Percentiles rank a stretch among this genome's conserved stretches.
These are phyloP conservation scores for Monosporozyma solicola DNA, from an alignment of 805 yeast species.

Conservation along the genomic window DNA sequence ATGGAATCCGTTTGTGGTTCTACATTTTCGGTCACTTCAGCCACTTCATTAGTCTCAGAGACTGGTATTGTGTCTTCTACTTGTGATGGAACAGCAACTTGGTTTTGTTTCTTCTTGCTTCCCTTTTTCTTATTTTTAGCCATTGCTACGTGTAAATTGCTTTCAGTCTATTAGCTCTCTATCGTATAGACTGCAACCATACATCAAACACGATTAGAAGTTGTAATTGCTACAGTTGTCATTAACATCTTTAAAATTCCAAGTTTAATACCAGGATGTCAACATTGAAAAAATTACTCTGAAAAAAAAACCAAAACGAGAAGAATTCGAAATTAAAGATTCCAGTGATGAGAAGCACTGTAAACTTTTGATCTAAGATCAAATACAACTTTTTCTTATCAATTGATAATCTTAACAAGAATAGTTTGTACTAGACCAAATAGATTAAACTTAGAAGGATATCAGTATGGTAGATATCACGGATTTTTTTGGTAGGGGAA, in stretches of 20 bases:
- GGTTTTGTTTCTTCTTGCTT: background rate
- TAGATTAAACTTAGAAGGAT: background rate
- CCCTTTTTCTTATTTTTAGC: slow-evolving; percentile 17
- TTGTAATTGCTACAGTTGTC: background rate
- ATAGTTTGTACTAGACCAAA: background rate
- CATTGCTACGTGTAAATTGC: slow-evolving; percentile 5
- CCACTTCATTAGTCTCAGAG: background rate
- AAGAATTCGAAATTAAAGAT: background rate
- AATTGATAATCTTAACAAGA: background rate
- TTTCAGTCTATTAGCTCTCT: background rate
- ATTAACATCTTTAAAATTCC: background rate
- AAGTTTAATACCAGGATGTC: background rate
- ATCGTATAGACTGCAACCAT: too few relatives aligned
- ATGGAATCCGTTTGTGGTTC: background rate
- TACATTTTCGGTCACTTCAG: background rate
- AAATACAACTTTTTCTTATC: background rate
- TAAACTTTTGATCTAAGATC: background rate
- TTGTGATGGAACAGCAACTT: background rate
- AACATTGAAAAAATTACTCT: background rate
- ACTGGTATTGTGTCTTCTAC: background rate
- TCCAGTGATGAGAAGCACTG: background rate
- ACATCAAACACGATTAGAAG: background rate
- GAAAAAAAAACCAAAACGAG: background rate
- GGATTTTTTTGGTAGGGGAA: slow-evolving; percentile 31
- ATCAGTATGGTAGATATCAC: slow-evolving; percentile 26